Percentiles rank a stretch among this genome's conserved stretches.
phyloP scores from a whole-genome alignment of 192 early-diverging fungal genomes.

The Piromyces finnis region DNA sequence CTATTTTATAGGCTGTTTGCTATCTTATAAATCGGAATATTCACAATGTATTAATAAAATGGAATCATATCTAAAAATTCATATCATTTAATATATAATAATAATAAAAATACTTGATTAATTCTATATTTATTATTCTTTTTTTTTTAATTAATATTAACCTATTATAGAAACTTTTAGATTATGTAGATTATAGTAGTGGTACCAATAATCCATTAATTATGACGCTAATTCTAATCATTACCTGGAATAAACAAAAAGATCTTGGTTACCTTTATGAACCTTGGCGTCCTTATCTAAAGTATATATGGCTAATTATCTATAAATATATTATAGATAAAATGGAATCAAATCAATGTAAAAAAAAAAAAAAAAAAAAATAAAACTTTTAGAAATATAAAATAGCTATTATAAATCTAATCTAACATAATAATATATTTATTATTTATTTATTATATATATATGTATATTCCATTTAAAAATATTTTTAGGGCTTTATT shows the following conservation, averaged over 20 bases:
- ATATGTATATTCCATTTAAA: too few species aligned
- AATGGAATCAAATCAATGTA: not conserved
- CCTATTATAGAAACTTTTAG: not conserved
- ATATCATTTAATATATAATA: too few species aligned
- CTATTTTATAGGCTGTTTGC: not conserved
- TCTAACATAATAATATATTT: too few species aligned
- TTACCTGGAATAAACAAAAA: not conserved
- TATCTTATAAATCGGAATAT: not conserved
- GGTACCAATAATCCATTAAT: not conserved
- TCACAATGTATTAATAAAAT: not conserved
- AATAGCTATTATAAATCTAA: too few species aligned
- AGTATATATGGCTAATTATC: not conserved
- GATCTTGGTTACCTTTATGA: not conserved
- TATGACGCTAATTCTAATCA: not conserved
- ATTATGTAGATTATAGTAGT: not conserved
- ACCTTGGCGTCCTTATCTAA: not conserved
- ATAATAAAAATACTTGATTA: too few species aligned
- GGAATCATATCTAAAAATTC: too few species aligned
- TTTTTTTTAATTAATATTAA: too few species aligned
- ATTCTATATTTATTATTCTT: not conserved
- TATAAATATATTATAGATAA: not conserved
- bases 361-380: not conserved
- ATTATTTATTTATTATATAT: too few species aligned
- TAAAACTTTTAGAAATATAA: too few species aligned
- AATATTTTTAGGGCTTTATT: not conserved